Percentiles rank a stretch among this genome's conserved stretches.
phyloP scores from a whole-genome alignment of 139 green algal genomes.

The Chlamydomonas sp. region DNA sequence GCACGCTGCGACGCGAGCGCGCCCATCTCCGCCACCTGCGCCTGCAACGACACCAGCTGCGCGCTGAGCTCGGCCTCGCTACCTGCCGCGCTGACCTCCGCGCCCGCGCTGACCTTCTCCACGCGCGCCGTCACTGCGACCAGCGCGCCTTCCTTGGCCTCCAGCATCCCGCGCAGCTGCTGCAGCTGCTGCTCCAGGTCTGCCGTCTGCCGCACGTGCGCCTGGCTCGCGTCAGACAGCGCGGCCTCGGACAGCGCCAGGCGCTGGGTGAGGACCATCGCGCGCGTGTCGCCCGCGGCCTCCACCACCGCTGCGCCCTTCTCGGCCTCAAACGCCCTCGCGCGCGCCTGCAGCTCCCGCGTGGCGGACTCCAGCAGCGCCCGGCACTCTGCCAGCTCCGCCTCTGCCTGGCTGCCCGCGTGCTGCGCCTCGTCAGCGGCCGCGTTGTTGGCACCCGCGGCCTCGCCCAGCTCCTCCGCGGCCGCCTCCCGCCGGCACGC shows the following conservation, averaged over 20 bases:
- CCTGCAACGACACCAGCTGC: background rate
- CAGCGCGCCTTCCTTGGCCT: background rate
- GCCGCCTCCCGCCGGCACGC: background rate
- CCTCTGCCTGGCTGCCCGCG: background rate
- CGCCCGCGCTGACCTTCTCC: conserved; percentile 1
- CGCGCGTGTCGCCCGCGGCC: background rate
- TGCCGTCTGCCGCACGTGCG: background rate
- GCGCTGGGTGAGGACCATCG: background rate
- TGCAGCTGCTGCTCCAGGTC: conserved; percentile 8
- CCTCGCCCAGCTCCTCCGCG: background rate
- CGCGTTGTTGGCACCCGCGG: too few relatives aligned
- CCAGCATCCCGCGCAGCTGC: background rate
- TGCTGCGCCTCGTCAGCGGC: background rate
- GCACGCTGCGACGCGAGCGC: background rate
- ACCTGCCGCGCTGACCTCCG: background rate
- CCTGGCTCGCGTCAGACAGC: background rate
- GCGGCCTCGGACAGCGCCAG: background rate
- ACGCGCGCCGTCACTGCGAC: background rate
- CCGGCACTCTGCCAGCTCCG: background rate
- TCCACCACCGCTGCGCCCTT: conserved; percentile 5
- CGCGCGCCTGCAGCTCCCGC: background rate
- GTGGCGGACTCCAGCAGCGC: background rate
- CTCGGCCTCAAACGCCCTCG: conserved; percentile 7
- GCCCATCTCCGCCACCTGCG: background rate
- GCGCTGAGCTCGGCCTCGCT: conserved; percentile 4